Evolutionary conservation across 371 early-diverging fungal species (phyloP), one percentile per base, ranked within the genome.

Genomic region (Apophysomyces variabilis): DNA sequence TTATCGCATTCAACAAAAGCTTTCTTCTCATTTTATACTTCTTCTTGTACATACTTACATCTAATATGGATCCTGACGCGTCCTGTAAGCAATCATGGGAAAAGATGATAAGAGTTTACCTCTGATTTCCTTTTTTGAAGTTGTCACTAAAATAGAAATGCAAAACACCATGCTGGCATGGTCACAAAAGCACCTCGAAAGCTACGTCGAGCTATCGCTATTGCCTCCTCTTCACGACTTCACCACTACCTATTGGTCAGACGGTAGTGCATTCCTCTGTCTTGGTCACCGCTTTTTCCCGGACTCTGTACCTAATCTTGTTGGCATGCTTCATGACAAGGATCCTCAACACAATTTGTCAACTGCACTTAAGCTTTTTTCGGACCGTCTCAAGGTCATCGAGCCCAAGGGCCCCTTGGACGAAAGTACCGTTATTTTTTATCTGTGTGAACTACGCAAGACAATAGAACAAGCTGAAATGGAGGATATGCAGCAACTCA

Each of bases 121-220:
- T 26, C 54, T 50, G 54, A 21, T 50, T 50, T 50, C 54, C 54
- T 50, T 50, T 50, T 50, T 50, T 50, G 54, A 50, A 50, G 54
- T 50, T 50, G 21, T 50, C 54, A 50, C 54, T 26, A 50, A 50
- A 50, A 50, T 50, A 62, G 18, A 63, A 13, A 43, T 57, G 41
- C 57, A 64, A 64, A 37, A 66, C 21, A 56, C 74, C 69, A 62
- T 79, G 79, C 79, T 74, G 76, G 73, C 76, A 73, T 79, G 79
- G 79, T 72, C 66, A 57, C 79, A 76, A 58, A 66, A 60, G 38
- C 71, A 76, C 54, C 70, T 79, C 43, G 26, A 65, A 21, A 60
- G 71, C 43, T 79, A 76, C 50, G 59, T 66, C 62, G 70, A 73
- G 16, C 69, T 77, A 6, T 50, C 60, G 8, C 60, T 77, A 8